These are phyloP conservation scores for Geoglossum glabrum DNA, from an alignment of 495 filamentous ascomycete species.

Conservation along the genomic window DNA sequence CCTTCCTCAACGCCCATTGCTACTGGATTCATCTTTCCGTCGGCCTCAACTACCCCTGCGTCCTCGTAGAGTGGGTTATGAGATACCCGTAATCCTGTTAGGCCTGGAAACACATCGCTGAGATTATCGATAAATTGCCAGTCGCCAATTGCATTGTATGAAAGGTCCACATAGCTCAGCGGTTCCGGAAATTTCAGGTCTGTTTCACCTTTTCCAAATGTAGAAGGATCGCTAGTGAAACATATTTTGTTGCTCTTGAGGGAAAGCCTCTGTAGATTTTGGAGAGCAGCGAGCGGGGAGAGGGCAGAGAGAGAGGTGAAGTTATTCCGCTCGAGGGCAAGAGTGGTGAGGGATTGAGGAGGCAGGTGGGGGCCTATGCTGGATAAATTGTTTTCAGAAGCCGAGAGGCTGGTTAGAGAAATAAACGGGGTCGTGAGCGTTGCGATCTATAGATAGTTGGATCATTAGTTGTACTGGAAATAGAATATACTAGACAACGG, in stretches of 20 bases:
- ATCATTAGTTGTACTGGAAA: too few species aligned
- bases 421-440: slow-evolving; percentile 26
- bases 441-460: slow-evolving; percentile 17
- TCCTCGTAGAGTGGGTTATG: slow-evolving; percentile 63
- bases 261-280: slow-evolving; percentile 31
- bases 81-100: slow-evolving; percentile 50
- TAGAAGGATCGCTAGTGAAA: slow-evolving; percentile 8
- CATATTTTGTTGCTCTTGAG: slow-evolving; percentile 27
- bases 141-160: slow-evolving; percentile 50
- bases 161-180: slow-evolving; percentile 50
- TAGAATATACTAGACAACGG: too few species aligned
- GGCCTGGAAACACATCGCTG: slow-evolving; percentile 41
- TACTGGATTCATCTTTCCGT: slow-evolving; percentile 10
- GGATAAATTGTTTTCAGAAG: slow-evolving; percentile 32
- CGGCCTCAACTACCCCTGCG: background rate
- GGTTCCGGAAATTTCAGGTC: slow-evolving; percentile 10
- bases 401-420: slow-evolving; percentile 18
- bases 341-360: slow-evolving; percentile 25
- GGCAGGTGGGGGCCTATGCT: slow-evolving; percentile 18
- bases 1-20: slow-evolving; percentile 46
- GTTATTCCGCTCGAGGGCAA: slow-evolving; percentile 60
- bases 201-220: background rate
- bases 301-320: slow-evolving; percentile 42
- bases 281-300: slow-evolving; percentile 21
- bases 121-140: slow-evolving; percentile 57